Conservation (phyloP, 2,329 filamentous ascomycete genomes). For the Ceratocystis eucalypticola region DNA sequence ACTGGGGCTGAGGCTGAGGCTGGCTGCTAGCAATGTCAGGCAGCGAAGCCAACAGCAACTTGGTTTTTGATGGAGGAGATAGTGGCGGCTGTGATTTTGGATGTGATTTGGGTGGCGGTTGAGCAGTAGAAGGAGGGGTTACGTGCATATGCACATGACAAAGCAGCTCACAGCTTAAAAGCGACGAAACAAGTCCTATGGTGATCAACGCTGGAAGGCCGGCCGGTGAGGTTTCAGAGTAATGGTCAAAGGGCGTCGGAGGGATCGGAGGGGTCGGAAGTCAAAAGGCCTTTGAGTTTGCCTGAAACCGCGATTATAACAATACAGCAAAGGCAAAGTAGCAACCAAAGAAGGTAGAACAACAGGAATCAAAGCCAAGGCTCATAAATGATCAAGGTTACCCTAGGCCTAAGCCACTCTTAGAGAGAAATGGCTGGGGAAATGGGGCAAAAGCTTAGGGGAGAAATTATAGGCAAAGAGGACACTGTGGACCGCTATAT, state of each 20-base stretch:
- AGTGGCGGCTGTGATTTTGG: not conserved
- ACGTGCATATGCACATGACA: constrained; percentile 19
- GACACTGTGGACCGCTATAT: no score
- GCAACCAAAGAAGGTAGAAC: no score
- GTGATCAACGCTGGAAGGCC: constrained; percentile 13
- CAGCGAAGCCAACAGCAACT: not conserved
- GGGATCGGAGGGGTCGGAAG: not conserved
- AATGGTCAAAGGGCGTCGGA: not conserved
- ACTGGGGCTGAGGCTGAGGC: not conserved
- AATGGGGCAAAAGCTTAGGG: not conserved
- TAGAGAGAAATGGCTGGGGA: not conserved
- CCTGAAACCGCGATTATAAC: not conserved
- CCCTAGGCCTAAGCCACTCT: no score
- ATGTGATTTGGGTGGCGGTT: constrained; percentile 19
- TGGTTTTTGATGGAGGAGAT: not conserved
- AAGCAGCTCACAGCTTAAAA: constrained; percentile 19
- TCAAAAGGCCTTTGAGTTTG: not conserved
- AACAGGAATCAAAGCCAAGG: no score
- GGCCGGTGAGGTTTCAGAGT: not conserved
- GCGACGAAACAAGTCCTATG: constrained; percentile 18
- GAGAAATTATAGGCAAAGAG: no score
- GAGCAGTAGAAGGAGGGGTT: constrained; percentile 13
- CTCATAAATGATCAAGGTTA: no score
- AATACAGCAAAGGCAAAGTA: no score
- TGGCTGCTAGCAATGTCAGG: not conserved